These are phyloP conservation scores for Rhizopogon salebrosus DNA, from an alignment of 768 basidiomycete genomes.

Conservation along the genomic window DNA sequence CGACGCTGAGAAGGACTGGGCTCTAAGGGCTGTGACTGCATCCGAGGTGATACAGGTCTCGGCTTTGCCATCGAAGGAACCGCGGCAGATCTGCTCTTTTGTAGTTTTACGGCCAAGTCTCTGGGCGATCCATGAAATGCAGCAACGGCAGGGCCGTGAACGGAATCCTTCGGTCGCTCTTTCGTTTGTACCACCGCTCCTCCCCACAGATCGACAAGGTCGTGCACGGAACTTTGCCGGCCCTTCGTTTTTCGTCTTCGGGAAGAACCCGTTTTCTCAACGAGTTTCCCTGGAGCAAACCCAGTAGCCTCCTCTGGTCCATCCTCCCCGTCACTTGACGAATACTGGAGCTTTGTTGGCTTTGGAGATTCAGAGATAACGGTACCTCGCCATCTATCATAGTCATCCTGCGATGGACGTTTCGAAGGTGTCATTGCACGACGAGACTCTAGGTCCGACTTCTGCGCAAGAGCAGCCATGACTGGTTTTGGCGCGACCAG, in stretches of 20 bases:
- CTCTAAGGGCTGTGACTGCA: slow-evolving; percentile 13
- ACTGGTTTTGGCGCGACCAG: not conserved
- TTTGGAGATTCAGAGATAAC: slow-evolving; percentile 21
- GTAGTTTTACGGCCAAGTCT: slow-evolving; percentile 11
- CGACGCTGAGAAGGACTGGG: slow-evolving; percentile 10
- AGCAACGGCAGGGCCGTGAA: slow-evolving; percentile 14
- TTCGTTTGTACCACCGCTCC: slow-evolving; percentile 42
- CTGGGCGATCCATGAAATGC: slow-evolving; percentile 8
- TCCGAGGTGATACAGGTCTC: slow-evolving; percentile 18
- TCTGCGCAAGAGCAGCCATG: not conserved
- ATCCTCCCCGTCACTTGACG: slow-evolving; percentile 58
- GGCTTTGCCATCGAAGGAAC: slow-evolving; percentile 14
- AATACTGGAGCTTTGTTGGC: slow-evolving; percentile 23
- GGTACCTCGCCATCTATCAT: slow-evolving; percentile 48
- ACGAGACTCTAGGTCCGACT: not conserved
- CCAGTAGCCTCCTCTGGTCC: slow-evolving; percentile 44
- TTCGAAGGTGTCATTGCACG: not conserved
- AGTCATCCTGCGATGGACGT: slow-evolving; percentile 8
- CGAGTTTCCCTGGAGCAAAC: slow-evolving; percentile 16
- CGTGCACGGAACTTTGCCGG: slow-evolving; percentile 79
- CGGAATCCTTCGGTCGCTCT: slow-evolving; percentile 34
- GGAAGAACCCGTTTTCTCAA: slow-evolving; percentile 18
- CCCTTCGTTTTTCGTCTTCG: slow-evolving; percentile 39
- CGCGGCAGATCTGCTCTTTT: slow-evolving; percentile 17
- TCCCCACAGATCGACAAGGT: slow-evolving; percentile 76